Evolutionary conservation across 805 yeast species (phyloP).

Genomic region (Nadsonia fulvescens): DNA sequence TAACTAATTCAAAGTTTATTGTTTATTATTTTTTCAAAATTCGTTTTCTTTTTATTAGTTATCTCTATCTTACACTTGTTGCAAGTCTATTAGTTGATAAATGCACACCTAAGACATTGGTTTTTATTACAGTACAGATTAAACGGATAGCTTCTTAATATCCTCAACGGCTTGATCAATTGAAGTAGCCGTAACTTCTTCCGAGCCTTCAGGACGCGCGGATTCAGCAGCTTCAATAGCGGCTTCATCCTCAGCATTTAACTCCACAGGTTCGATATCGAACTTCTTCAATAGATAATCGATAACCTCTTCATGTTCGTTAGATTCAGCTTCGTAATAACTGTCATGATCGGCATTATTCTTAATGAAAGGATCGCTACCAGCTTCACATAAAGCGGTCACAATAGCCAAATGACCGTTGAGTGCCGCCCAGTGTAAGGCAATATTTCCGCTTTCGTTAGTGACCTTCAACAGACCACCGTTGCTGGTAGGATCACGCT

Average conservation of each 20-base stretch:
- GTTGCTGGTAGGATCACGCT: slow-evolving; percentile 5
- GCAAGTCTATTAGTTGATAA: too few species aligned
- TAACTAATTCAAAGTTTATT: too few species aligned
- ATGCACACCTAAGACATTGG: too few species aligned
- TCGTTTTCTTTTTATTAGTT: too few species aligned
- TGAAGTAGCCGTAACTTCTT: not conserved
- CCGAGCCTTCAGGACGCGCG: too few species aligned
- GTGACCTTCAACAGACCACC: slow-evolving; percentile 30
- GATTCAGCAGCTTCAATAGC: slow-evolving; percentile 8
- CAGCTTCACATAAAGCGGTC: slow-evolving; percentile 49
- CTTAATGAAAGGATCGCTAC: slow-evolving; percentile 67
- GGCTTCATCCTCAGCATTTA: slow-evolving; percentile 28
- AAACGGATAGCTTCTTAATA: slow-evolving; percentile 3
- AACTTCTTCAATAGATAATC: slow-evolving; percentile 57
- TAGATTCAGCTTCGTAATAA: slow-evolving; percentile 76
- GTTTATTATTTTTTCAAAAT: too few species aligned
- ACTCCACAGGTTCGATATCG: slow-evolving; percentile 47
- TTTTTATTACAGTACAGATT: too few species aligned
- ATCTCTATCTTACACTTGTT: too few species aligned
- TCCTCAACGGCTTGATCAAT: not conserved
- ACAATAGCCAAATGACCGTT: slow-evolving; percentile 71
- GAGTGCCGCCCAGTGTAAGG: slow-evolving; percentile 90
- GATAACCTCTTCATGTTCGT: slow-evolving; percentile 58
- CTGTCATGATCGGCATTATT: slow-evolving; percentile 68
- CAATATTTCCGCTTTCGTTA: slow-evolving; percentile 80